These are phyloP conservation scores for Diversispora epigaea DNA, from an alignment of 192 early-diverging fungal species.

Conservation along the genomic window DNA sequence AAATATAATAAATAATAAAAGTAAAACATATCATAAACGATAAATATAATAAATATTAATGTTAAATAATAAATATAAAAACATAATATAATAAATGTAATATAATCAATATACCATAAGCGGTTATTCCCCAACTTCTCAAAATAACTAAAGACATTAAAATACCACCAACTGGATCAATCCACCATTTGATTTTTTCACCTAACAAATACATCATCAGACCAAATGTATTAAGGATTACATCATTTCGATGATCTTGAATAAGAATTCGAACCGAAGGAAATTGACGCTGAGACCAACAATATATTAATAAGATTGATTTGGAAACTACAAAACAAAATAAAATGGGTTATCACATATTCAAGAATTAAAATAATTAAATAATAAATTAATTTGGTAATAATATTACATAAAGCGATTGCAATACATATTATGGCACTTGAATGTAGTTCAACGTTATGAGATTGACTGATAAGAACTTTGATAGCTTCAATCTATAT, in stretches of 20 bases:
- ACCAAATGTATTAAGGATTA: constrained; percentile 71
- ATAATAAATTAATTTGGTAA: too few species aligned
- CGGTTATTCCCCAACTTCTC: constrained; percentile 64
- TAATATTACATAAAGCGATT: constrained; percentile 49
- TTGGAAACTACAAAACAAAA: constrained; percentile 49
- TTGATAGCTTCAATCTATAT: constrained; percentile 60
- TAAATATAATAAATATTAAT: background rate
- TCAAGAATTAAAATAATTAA: too few species aligned
- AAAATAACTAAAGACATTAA: constrained; percentile 68
- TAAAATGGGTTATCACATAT: too few species aligned
- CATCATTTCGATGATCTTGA: constrained; percentile 74
- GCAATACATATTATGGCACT: constrained; percentile 57
- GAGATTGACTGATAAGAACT: constrained; percentile 49
- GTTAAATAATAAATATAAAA: background rate
- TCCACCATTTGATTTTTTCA: constrained; percentile 59
- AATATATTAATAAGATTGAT: constrained; percentile 65
- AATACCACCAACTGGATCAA: constrained; percentile 73
- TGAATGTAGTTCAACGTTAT: constrained; percentile 48
- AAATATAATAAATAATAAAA: background rate
- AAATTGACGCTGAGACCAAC: constrained; percentile 57
- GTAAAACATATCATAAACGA: background rate
- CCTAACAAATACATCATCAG: constrained; percentile 65
- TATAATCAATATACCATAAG: constrained; percentile 43
- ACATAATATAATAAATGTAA: background rate
- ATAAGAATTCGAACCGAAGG: constrained; percentile 64